Evolutionary conservation across 2,329 filamentous ascomycete species (phyloP).

Genomic region (Plenodomus biglobosus): DNA sequence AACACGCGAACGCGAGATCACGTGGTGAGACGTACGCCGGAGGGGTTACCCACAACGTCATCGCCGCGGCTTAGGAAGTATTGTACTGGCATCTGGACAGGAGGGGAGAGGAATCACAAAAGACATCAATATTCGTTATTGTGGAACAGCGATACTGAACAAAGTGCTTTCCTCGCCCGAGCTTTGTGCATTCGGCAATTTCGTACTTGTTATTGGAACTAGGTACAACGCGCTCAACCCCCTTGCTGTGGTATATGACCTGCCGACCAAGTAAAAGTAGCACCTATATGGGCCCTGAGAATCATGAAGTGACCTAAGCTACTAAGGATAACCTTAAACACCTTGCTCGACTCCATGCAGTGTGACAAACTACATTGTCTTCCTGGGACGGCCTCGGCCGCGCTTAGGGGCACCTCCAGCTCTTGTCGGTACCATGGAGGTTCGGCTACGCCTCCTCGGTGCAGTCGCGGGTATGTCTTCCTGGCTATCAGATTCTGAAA

Average conservation of each 20-base stretch:
- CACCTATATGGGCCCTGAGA: background rate
- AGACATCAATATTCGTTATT: too few species aligned
- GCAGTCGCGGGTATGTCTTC: constrained; percentile 39
- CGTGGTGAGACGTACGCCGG: constrained; percentile 3
- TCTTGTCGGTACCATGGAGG: constrained; percentile 26
- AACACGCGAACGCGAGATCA: constrained; percentile 4
- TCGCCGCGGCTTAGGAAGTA: too few species aligned
- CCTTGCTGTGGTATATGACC: too few species aligned
- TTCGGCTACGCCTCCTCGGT: constrained; percentile 24
- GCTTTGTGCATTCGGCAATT: too few species aligned
- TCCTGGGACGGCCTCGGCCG: constrained; percentile 30
- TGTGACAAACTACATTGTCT: constrained; percentile 10
- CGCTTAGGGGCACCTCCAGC: constrained; percentile 24
- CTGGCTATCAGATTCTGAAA: constrained; percentile 35
- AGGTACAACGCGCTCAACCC: too few species aligned
- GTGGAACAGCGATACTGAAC: too few species aligned
- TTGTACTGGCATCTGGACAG: too few species aligned
- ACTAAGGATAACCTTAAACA: background rate
- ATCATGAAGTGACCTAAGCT: background rate
- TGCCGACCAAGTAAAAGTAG: too few species aligned
- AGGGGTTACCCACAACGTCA: too few species aligned
- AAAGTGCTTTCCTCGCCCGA: too few species aligned
- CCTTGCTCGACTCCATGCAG: background rate
- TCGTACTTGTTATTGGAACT: too few species aligned
- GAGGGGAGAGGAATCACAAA: too few species aligned